Evolutionary conservation across 257 asterid species (phyloP).

Genomic region (Penstemon eatonii): DNA sequence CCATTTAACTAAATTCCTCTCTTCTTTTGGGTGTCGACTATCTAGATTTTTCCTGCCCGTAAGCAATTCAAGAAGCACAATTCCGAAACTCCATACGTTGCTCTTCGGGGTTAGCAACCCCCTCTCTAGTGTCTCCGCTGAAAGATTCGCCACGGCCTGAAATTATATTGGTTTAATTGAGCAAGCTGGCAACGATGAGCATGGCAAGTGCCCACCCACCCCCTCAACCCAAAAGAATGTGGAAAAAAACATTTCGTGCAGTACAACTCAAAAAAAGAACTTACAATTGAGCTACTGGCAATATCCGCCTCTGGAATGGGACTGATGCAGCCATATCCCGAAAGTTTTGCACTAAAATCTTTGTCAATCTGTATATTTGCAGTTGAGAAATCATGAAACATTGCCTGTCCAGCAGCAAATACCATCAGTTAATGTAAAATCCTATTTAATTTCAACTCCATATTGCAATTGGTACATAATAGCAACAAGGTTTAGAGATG

Average conservation of each 20-base stretch:
- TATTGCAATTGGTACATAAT: slow-evolving; percentile 1
- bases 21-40: slow-evolving; percentile 74
- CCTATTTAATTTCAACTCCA: slow-evolving; percentile 16
- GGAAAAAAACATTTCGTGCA: not conserved
- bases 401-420: slow-evolving; percentile 60
- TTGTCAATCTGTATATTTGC: too few species aligned
- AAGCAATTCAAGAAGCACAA: slow-evolving; percentile 85
- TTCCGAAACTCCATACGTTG: slow-evolving; percentile 93
- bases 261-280: slow-evolving; percentile 22
- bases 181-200: slow-evolving; percentile 12
- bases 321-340: too few species aligned
- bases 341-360: too few species aligned
- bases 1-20: slow-evolving; percentile 87
- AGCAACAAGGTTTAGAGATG: not conserved
- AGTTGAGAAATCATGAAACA: slow-evolving; percentile 26
- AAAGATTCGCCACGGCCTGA: slow-evolving; percentile 81
- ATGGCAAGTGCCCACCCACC: not conserved
- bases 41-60: slow-evolving; percentile 83
- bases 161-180: slow-evolving; percentile 13
- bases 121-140: slow-evolving; percentile 79
- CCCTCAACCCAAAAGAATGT: not conserved
- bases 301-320: too few species aligned
- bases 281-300: slow-evolving; percentile 30
- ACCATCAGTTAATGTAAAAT: slow-evolving; percentile 15
- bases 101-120: slow-evolving; percentile 90